Evolutionary conservation across 306 rosid genomes (phyloP).

Genomic region (Citrullus colocynthis): DNA sequence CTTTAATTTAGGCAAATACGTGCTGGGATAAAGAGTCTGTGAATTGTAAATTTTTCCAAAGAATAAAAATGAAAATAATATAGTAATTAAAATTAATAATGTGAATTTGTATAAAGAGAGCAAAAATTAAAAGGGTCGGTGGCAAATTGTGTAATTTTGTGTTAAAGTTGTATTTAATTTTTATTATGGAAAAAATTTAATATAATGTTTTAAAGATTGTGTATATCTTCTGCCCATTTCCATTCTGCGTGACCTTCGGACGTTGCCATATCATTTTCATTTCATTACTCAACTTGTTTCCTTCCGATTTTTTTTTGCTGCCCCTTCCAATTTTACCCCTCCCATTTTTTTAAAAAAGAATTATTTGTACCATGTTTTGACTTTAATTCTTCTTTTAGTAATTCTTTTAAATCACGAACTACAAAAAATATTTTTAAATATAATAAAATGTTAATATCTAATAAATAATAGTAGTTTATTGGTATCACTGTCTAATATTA

Average conservation of each 20-base stretch:
- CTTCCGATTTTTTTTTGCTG: background rate
- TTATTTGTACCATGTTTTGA: too few species aligned
- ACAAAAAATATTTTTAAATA: too few species aligned
- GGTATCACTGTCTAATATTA: too few species aligned
- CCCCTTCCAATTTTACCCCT: slow-evolving; percentile 8
- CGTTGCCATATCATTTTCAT: background rate
- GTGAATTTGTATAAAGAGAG: background rate
- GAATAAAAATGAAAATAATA: background rate
- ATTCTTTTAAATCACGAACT: too few species aligned
- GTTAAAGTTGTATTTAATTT: background rate
- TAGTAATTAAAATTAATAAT: background rate
- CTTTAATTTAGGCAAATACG: too few species aligned
- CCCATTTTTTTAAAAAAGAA: too few species aligned
- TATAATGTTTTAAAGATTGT: background rate
- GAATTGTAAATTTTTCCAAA: slow-evolving; percentile 1
- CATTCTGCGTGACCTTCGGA: background rate
- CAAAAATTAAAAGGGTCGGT: background rate
- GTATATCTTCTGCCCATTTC: background rate
- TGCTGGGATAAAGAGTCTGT: background rate
- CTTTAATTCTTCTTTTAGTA: too few species aligned
- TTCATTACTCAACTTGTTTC: background rate
- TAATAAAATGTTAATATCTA: too few species aligned
- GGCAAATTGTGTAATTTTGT: background rate
- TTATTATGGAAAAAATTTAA: background rate
- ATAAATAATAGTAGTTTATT: too few species aligned